Percentiles rank a stretch among this genome's conserved stretches.
These are phyloP conservation scores for Mycogone perniciosa DNA, from an alignment of 2,329 filamentous ascomycete species.

Conservation along the genomic window DNA sequence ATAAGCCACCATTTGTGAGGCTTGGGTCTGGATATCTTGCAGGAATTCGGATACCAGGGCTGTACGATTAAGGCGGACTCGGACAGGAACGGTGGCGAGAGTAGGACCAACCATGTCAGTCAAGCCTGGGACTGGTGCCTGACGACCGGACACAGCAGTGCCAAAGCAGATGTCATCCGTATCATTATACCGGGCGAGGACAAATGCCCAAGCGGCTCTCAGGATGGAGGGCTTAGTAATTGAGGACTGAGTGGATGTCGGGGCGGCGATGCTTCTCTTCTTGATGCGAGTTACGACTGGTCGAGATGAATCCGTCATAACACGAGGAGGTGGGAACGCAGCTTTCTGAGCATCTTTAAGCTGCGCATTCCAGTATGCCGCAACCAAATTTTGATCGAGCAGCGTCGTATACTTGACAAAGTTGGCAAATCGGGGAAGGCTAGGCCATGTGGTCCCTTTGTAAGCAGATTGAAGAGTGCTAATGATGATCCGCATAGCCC, in stretches of 20 bases:
- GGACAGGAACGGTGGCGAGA: slow-evolving; percentile 13
- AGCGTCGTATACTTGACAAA: slow-evolving; percentile 7
- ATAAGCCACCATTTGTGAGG: slow-evolving; percentile 7
- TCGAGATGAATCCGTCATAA: background rate
- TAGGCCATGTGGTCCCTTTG: background rate
- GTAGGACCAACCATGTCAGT: background rate
- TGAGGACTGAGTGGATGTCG: background rate
- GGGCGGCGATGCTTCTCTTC: background rate
- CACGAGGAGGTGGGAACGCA: background rate
- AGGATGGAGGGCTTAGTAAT: slow-evolving; percentile 6
- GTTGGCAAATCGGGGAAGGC: background rate
- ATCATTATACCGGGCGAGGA: slow-evolving; percentile 9
- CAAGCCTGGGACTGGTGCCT: slow-evolving; percentile 10
- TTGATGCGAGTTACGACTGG: background rate
- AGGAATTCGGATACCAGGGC: slow-evolving; percentile 10
- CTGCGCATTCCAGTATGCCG: slow-evolving; percentile 12
- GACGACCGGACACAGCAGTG: slow-evolving; percentile 13
- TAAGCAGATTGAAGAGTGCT: background rate
- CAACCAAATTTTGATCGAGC: background rate
- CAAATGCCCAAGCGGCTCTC: slow-evolving; percentile 8
- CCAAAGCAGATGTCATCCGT: slow-evolving; percentile 14
- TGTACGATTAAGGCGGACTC: slow-evolving; percentile 9
- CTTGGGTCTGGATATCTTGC: slow-evolving; percentile 11
- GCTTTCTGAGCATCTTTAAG: slow-evolving; percentile 9
- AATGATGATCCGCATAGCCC: slow-evolving; percentile 1